A percentile compares a stretch with the other conserved stretches of the same genome.
Evolutionary conservation across 2,329 filamentous ascomycete genomes (phyloP).

Genomic region (Ascochyta rabiei): DNA sequence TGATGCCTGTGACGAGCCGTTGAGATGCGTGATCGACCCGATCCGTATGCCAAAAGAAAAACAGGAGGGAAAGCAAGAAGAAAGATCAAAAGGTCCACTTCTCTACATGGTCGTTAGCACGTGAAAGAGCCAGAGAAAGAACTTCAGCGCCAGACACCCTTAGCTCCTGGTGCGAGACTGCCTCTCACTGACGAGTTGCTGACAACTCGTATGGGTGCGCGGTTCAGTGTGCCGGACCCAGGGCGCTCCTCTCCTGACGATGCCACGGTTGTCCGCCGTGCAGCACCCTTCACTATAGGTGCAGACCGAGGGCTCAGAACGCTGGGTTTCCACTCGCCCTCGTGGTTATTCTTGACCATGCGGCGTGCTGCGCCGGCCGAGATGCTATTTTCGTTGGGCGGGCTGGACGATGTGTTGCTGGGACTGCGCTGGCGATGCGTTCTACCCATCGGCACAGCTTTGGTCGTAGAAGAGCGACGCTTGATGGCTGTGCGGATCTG

Average conservation of each 20-base stretch:
- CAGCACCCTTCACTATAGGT: slow-evolving; percentile 62
- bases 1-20: not conserved
- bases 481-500: slow-evolving; percentile 63
- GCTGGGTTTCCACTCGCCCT: slow-evolving; percentile 59
- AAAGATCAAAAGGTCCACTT: slow-evolving; percentile 9
- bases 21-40: not conserved
- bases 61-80: not conserved
- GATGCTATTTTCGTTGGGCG: slow-evolving; percentile 63
- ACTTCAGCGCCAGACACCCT: slow-evolving; percentile 43
- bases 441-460: slow-evolving; percentile 48
- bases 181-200: slow-evolving; percentile 40
- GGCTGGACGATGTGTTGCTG: slow-evolving; percentile 55
- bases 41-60: slow-evolving; percentile 10
- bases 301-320: slow-evolving; percentile 67
- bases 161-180: slow-evolving; percentile 38
- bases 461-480: slow-evolving; percentile 55
- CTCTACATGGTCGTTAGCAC: slow-evolving; percentile 12
- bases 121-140: not conserved
- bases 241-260: slow-evolving; percentile 38
- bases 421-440: slow-evolving; percentile 63
- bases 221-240: slow-evolving; percentile 33
- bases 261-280: slow-evolving; percentile 46
- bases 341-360: slow-evolving; percentile 68
- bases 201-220: slow-evolving; percentile 41
- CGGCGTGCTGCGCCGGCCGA: slow-evolving; percentile 69